These are phyloP conservation scores for Ustilago trichophora DNA, from an alignment of 1,284 basidiomycete species.

Conservation along the genomic window DNA sequence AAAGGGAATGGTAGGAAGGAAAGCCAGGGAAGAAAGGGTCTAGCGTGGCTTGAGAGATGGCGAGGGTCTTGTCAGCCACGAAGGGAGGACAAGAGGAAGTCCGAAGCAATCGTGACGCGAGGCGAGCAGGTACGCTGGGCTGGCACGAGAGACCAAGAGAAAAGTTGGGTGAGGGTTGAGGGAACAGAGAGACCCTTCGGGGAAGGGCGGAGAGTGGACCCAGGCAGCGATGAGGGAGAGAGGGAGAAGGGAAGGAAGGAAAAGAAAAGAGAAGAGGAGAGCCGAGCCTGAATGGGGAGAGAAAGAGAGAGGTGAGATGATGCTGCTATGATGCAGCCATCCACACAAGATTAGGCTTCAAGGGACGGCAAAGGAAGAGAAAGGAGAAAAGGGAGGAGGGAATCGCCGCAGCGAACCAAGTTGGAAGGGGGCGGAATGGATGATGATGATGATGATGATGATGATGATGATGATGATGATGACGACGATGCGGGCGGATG, in stretches of 20 bases:
- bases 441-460: constrained; percentile 6
- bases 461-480: background rate
- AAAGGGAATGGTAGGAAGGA: constrained; percentile 16
- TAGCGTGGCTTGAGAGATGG: constrained; percentile 27
- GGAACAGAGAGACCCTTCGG: constrained; percentile 4
- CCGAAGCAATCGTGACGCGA: no score
- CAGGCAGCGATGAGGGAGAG: constrained; percentile 3
- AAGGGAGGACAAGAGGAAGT: no score
- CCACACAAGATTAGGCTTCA: constrained; percentile 1
- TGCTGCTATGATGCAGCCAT: constrained; percentile 29
- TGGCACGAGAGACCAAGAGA: background rate
- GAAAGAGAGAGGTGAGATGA: background rate
- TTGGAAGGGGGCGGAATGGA: no score
- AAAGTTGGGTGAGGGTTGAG: constrained; percentile 4
- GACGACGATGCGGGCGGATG: background rate
- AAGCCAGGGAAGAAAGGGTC: constrained; percentile 34
- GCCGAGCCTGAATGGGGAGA: background rate
- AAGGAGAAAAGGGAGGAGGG: background rate
- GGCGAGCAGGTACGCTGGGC: no score
- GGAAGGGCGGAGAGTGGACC: constrained; percentile 10
- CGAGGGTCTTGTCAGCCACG: constrained; percentile 17
- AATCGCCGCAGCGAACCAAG: no score
- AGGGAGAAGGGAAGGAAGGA: background rate
- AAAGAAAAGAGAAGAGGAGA: background rate
- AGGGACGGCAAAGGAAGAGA: background rate